These are phyloP conservation scores for Nicotiana benthamiana DNA, from an alignment of 257 asterid genomes.

Conservation along the genomic window DNA sequence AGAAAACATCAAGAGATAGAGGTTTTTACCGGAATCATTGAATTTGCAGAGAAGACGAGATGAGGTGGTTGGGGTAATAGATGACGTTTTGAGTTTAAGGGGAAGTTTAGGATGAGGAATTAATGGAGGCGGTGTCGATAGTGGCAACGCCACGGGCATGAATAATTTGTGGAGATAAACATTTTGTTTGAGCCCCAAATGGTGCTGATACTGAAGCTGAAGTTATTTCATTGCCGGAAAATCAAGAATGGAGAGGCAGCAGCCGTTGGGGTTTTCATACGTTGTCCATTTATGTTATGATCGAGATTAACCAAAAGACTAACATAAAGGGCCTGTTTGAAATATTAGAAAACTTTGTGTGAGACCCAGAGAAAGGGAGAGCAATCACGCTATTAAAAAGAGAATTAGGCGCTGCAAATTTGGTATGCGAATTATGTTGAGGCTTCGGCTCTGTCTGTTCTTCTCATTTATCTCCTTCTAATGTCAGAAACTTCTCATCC, in stretches of 20 bases:
- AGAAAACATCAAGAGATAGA: not conserved
- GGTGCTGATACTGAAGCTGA: conserved; percentile 3
- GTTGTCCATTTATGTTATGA: not conserved
- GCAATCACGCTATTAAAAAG: no score
- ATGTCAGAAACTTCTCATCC: no score
- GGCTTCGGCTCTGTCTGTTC: no score
- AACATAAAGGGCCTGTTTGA: no score
- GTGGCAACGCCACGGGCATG: not conserved
- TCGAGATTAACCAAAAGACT: no score
- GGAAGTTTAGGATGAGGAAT: not conserved
- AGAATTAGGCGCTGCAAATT: no score
- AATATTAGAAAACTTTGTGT: no score
- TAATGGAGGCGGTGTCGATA: not conserved
- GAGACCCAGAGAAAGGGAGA: no score
- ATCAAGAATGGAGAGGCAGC: not conserved
- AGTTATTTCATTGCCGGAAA: conserved; percentile 7
- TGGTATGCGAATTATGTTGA: no score
- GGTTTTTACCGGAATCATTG: conserved; percentile 1
- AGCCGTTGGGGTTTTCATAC: not conserved
- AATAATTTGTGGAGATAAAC: not conserved
- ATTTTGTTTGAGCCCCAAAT: not conserved
- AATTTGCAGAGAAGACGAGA: conserved; percentile 12
- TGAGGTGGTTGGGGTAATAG: not conserved
- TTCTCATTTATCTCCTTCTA: no score
- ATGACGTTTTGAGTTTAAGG: conserved; percentile 7